Conservation (phyloP, 2,329 filamentous ascomycete genomes). For the Graphium sp. region DNA sequence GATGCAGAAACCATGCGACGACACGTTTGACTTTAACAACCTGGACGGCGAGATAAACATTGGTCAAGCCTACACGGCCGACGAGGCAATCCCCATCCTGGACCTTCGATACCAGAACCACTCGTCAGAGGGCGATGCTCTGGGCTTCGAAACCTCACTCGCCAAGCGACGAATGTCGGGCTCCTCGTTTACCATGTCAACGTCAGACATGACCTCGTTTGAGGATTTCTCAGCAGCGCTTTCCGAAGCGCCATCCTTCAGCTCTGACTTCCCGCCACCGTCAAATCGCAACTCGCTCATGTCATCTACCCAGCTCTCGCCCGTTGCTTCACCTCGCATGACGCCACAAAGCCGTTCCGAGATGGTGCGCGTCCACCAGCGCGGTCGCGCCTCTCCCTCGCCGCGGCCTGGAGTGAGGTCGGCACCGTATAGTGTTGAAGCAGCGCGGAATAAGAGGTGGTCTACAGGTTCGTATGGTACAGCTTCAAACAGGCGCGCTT, state of each 20-base stretch:
- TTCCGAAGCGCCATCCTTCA: constrained; percentile 51
- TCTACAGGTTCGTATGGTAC: constrained; percentile 59
- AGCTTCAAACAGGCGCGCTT: constrained; percentile 32
- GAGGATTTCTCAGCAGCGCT: constrained; percentile 52
- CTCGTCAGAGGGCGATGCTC: constrained; percentile 30
- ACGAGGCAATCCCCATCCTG: constrained; percentile 45
- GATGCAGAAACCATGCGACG: constrained; percentile 39
- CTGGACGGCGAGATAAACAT: constrained; percentile 42
- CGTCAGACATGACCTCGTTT: constrained; percentile 53
- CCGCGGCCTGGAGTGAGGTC: constrained; percentile 51
- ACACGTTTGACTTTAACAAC: constrained; percentile 34
- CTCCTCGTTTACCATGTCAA: constrained; percentile 59
- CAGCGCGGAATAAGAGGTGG: constrained; percentile 54
- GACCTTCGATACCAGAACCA: constrained; percentile 36
- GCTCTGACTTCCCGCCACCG: constrained; percentile 47
- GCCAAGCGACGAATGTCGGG: constrained; percentile 44
- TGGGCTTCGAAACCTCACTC: constrained; percentile 20
- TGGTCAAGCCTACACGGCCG: constrained; percentile 43
- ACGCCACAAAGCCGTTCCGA: constrained; percentile 43
- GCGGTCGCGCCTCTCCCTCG: constrained; percentile 55
- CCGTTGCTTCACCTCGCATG: constrained; percentile 54
- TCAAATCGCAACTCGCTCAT: constrained; percentile 56
- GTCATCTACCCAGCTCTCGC: constrained; percentile 54
- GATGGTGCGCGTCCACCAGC: constrained; percentile 45
- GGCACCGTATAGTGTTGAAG: constrained; percentile 55